Percentiles rank a stretch among this genome's conserved stretches.
phyloP scores from a whole-genome alignment of 2,329 filamentous ascomycete genomes.

The Fusarium sp. region DNA sequence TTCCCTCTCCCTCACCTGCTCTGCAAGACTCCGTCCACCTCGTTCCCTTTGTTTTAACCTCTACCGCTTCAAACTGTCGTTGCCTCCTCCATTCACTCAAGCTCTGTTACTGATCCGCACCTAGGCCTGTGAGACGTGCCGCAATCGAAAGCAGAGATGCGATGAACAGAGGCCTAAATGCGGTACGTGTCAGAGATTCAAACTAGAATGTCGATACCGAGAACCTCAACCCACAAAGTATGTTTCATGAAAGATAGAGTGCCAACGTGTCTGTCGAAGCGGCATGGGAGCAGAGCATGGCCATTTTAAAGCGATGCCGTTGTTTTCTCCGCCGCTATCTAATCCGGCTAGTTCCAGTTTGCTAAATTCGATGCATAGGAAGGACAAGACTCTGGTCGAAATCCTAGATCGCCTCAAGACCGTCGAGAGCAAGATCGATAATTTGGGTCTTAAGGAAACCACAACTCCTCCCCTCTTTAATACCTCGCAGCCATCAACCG shows the following conservation, averaged over 20 bases:
- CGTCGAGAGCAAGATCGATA: constrained; percentile 71
- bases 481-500: constrained; percentile 39
- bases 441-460: constrained; percentile 49
- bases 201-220: constrained; percentile 72
- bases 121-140: constrained; percentile 72
- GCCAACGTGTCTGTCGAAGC: constrained; percentile 7
- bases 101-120: constrained; percentile 23
- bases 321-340: constrained; percentile 19
- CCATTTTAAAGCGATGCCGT: constrained; percentile 14
- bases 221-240: constrained; percentile 76
- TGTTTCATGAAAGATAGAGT: constrained; percentile 48
- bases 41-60: too few species aligned
- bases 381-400: constrained; percentile 75
- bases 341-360: constrained; percentile 1
- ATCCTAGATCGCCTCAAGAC: constrained; percentile 71
- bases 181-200: constrained; percentile 70
- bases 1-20: too few species aligned
- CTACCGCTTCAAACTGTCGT: background rate
- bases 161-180: constrained; percentile 76
- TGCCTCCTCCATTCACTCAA: background rate
- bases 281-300: constrained; percentile 25
- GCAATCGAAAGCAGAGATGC: constrained; percentile 75
- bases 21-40: too few species aligned
- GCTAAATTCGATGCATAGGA: constrained; percentile 58
- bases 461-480: constrained; percentile 36